These are phyloP conservation scores for Vitis hybrid DNA, from an alignment of 177 flowering plant species.

Conservation along the genomic window DNA sequence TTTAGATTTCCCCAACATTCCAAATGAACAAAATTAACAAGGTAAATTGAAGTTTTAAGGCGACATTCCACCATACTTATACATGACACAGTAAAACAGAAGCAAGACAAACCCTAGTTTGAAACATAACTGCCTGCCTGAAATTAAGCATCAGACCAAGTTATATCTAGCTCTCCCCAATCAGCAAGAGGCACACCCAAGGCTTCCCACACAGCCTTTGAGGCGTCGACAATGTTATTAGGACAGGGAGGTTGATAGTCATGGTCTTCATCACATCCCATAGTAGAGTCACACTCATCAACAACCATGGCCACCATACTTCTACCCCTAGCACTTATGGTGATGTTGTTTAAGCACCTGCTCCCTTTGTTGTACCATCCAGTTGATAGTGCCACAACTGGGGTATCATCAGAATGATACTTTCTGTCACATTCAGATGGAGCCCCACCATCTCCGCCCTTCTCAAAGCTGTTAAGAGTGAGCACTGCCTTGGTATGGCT, in stretches of 20 bases:
- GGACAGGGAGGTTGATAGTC: slow-evolving; percentile 26
- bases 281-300: slow-evolving; percentile 27
- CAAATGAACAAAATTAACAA: too few species aligned
- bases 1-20: too few species aligned
- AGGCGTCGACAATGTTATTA: slow-evolving; percentile 36
- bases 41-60: too few species aligned
- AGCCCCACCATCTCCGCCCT: slow-evolving; percentile 37
- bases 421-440: slow-evolving; percentile 30
- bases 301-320: slow-evolving; percentile 24
- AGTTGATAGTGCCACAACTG: slow-evolving; percentile 33
- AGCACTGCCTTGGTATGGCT: slow-evolving; percentile 20
- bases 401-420: slow-evolving; percentile 31
- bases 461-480: slow-evolving; percentile 32
- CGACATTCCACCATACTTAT: too few species aligned
- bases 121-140: too few species aligned
- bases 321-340: slow-evolving; percentile 21
- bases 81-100: too few species aligned
- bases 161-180: slow-evolving; percentile 24
- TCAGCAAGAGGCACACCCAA: slow-evolving; percentile 28
- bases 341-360: slow-evolving; percentile 21
- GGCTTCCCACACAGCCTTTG: slow-evolving; percentile 34
- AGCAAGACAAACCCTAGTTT: too few species aligned
- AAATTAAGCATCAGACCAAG: slow-evolving; percentile 8
- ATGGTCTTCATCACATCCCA: slow-evolving; percentile 27
- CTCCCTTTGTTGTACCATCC: slow-evolving; percentile 25